Evolutionary conservation across 1,284 basidiomycete species (phyloP), one percentile per base, ranked within the genome.

Genomic region (Malassezia pachydermatis): DNA sequence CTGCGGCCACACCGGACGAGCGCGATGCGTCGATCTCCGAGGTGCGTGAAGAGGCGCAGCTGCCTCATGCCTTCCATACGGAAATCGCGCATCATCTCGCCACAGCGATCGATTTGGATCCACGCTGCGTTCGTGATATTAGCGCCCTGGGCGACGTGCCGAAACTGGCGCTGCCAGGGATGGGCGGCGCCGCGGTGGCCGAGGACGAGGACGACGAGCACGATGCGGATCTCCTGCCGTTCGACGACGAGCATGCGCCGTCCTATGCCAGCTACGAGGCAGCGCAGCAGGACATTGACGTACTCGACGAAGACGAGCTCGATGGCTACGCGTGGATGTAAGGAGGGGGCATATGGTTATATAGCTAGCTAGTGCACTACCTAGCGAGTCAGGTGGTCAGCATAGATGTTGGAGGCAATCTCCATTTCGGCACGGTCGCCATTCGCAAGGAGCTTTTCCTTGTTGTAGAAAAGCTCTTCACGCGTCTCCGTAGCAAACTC

Each of bases 391-490:
- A 67, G 54, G 49, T 69, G 66, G 45, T 67, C 65, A 29, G 59
- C 56, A 37, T 62, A 60, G 29, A 71, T 57, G 58, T 71, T 71
- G 43, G 67, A 59, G 19, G 69, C 67, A 35, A 68, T 65, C 76
- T 98, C 92, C 29, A 89, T 86, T 75, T 98, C 92, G 58, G 88
- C 86, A 58, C 86, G 77, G 76, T 98, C 94, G 54, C 94, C 94
- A 70, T 95, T 96, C 34, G 88, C 82, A 49, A 95, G 78, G 47
- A 96, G 79, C 76, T 94, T 74, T 68, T 75, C 88, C 76, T 98
- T 99, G 80, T 98, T 98, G 77, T 99, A 99, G 41, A 98, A 77
- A 50, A 98, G 80, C 75, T 99, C 94, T 74, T 98, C 94, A 54
- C 94, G 84, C 9, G 88, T 96, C 77, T 98, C 94, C 37, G 88